Evolutionary conservation across 345 rosid species (phyloP).

Genomic region (Populus euphratica): DNA sequence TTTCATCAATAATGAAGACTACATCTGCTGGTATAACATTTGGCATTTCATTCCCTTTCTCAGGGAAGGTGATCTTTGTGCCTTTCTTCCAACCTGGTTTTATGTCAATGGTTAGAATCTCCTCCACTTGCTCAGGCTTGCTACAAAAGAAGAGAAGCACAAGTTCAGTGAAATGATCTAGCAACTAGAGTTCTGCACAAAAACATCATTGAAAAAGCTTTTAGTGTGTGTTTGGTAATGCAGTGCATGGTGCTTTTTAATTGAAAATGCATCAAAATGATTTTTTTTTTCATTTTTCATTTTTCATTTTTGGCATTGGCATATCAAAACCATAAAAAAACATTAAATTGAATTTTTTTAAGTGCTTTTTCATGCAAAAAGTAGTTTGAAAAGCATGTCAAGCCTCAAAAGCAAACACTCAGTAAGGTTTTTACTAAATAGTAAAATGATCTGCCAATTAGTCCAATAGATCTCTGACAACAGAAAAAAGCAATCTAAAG

Average conservation of each 20-base stretch:
- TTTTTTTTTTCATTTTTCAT: no score
- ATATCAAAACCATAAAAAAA: no score
- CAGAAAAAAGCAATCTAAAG: no score
- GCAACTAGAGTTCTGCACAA: not conserved
- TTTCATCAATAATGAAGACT: constrained; percentile 21
- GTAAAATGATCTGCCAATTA: not conserved
- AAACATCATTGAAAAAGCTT: not conserved
- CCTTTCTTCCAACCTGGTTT: constrained; percentile 34
- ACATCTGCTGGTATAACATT: constrained; percentile 19
- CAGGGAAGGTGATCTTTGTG: constrained; percentile 25
- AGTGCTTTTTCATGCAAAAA: no score
- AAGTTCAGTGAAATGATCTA: not conserved
- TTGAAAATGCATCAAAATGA: no score
- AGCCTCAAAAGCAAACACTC: no score
- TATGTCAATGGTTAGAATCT: constrained; percentile 19
- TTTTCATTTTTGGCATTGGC: no score
- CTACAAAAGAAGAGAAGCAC: constrained; percentile 1
- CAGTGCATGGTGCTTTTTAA: no score
- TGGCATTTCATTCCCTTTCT: constrained; percentile 23
- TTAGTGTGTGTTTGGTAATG: no score
- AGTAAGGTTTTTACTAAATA: not conserved
- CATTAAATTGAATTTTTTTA: no score
- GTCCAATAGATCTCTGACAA: no score
- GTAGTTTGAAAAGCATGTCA: no score
- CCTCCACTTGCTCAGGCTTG: constrained; percentile 19